These are phyloP conservation scores for Dispira parvispora DNA, from an alignment of 192 early-diverging fungal species.

Conservation along the genomic window DNA sequence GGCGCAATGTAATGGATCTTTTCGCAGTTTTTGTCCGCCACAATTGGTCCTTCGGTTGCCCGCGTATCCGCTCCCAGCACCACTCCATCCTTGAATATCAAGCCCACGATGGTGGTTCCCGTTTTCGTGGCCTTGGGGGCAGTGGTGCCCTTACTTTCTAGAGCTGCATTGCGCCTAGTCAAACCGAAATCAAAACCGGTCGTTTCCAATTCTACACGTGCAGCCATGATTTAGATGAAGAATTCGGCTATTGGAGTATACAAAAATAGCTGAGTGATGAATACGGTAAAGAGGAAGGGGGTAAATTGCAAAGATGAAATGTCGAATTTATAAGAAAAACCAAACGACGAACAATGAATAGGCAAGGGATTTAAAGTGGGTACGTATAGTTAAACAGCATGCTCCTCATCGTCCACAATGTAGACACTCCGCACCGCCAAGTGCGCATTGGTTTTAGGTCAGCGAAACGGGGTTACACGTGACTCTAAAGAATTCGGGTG, in stretches of 20 bases:
- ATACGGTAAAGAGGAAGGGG: neutral
- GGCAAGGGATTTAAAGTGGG: too few species aligned
- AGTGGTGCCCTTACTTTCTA: slow-evolving; percentile 59
- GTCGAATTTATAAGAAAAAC: neutral
- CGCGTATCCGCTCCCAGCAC: slow-evolving; percentile 93
- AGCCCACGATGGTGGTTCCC: slow-evolving; percentile 93
- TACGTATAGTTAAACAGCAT: too few species aligned
- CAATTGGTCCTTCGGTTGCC: slow-evolving; percentile 86
- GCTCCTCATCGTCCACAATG: too few species aligned
- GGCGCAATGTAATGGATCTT: slow-evolving; percentile 97
- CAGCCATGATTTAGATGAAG: too few species aligned
- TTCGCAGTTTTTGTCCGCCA: slow-evolving; percentile 97
- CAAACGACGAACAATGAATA: too few species aligned
- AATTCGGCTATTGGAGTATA: neutral
- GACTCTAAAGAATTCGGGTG: too few species aligned
- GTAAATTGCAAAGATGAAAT: neutral
- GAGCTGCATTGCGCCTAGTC: slow-evolving; percentile 48
- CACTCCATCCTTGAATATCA: slow-evolving; percentile 89
- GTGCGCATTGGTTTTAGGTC: too few species aligned
- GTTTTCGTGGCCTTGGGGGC: slow-evolving; percentile 79
- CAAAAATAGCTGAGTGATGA: neutral
- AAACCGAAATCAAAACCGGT: neutral
- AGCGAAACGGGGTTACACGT: too few species aligned
- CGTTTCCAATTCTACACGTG: too few species aligned
- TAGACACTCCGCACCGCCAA: too few species aligned